A percentile compares a stretch with the other conserved stretches of the same genome.
These are phyloP conservation scores for Phytophthora rubi DNA, from an alignment of 352 stramenopile genomes.

Conservation along the genomic window DNA sequence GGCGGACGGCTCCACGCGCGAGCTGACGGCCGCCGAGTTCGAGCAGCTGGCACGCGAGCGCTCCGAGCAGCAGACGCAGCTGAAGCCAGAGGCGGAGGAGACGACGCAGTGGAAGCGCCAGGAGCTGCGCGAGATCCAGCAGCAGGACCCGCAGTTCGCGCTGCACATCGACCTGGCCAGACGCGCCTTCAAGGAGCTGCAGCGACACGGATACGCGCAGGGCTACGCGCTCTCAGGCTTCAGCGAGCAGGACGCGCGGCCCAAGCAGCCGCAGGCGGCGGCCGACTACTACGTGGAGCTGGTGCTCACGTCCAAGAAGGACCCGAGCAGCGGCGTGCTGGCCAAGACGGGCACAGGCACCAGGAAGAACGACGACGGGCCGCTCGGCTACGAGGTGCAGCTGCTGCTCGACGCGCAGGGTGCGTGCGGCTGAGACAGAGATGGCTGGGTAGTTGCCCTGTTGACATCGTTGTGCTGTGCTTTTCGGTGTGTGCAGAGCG, in stretches of 20 bases:
- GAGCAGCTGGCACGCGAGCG: conserved; percentile 41
- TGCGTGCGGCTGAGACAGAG: conserved; percentile 29
- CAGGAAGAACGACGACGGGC: conserved; percentile 30
- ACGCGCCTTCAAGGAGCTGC: conserved; percentile 58
- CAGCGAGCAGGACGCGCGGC: conserved; percentile 46
- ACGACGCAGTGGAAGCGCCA: conserved; percentile 35
- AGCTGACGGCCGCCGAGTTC: conserved; percentile 58
- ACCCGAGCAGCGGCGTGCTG: conserved; percentile 27
- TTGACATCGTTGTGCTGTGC: not conserved
- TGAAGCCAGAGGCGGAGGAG: conserved; percentile 35
- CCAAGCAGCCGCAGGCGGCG: conserved; percentile 16
- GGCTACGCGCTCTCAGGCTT: conserved; percentile 63
- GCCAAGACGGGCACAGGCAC: conserved; percentile 36
- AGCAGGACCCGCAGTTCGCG: conserved; percentile 55
- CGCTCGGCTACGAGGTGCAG: conserved; percentile 52
- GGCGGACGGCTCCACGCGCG: conserved; percentile 48
- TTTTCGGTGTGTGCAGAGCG: conserved; percentile 35
- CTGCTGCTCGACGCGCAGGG: conserved; percentile 51
- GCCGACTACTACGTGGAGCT: conserved; percentile 40
- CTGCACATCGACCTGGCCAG: conserved; percentile 52
- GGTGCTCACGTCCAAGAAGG: conserved; percentile 31
- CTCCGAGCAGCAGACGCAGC: conserved; percentile 37
- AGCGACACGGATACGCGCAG: conserved; percentile 64
- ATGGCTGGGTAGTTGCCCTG: not conserved
- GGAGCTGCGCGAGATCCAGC: conserved; percentile 43